Evolutionary conservation across 2,329 filamentous ascomycete species (phyloP), one percentile per base, ranked within the genome.

Genomic region (Emmonsiellopsis sp.): DNA sequence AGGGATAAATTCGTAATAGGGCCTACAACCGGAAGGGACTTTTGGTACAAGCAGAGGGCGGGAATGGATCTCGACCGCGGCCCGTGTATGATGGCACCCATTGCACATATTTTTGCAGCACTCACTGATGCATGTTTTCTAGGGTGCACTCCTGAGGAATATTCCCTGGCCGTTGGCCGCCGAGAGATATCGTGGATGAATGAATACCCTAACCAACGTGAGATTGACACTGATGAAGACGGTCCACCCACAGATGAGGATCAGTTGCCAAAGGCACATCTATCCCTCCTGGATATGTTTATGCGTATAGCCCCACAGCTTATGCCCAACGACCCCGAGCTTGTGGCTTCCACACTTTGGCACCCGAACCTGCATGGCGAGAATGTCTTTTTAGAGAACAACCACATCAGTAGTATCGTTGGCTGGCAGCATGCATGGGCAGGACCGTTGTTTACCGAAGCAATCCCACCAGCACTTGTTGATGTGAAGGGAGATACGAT

Each of bases 311-410:
- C 59, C 34, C 61, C 64, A 39, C 62, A 62, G 55, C 57, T 72
- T 48, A 58, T 70, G 7, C 61, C 62, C 6, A 53, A 55, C 44
- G 54, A 64, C 11, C 39, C 60, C 21, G 44, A 49, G 2, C 39
- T 67, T 10, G 44, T 55, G 39, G 54, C 54, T 44, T 57, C 68
- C n/a, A 63, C 63, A 27, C 54, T 74, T 37, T 72, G 64, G 68
- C 69, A 74, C 59, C 61, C 58, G 43, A 67, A 73, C 58, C 60
- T 73, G 27, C 67, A 69, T 57, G 53, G 67, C n/a, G 59, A 62
- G 2, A 74, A 73, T 54, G 59, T 74, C 37, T 73, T 73, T 56
- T 62, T 72, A 17, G 33, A 37, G 37, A 33, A 33, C 11, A 37
- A 47, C 36, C 45, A 9, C 7, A 58, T 62, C 14, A 8, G 57